These are phyloP conservation scores for Aspergillus terreus DNA, from an alignment of 2,329 filamentous ascomycete species.

Conservation along the genomic window DNA sequence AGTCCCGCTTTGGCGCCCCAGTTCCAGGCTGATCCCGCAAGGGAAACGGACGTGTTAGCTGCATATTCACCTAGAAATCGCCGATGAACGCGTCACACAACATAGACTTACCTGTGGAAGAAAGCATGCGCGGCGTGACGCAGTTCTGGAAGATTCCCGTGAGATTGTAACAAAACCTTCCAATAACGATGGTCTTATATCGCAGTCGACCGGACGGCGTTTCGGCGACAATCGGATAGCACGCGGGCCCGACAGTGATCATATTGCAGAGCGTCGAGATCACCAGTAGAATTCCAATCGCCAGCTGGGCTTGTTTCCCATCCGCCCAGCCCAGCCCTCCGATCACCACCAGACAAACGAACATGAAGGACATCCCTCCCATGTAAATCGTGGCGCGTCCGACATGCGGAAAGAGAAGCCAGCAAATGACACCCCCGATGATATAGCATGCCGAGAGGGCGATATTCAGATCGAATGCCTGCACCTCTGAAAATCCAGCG, in stretches of 20 bases:
- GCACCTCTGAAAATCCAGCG: constrained; percentile 34
- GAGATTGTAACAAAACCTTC: constrained; percentile 49
- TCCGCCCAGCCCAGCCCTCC: constrained; percentile 28
- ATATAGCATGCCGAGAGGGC: constrained; percentile 41
- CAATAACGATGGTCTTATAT: constrained; percentile 43
- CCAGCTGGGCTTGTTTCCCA: constrained; percentile 21
- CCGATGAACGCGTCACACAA: constrained; percentile 7
- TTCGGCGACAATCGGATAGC: constrained; percentile 51
- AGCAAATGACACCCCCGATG: constrained; percentile 39
- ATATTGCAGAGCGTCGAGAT: constrained; percentile 53
- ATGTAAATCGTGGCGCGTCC: constrained; percentile 43
- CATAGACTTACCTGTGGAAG: constrained; percentile 15
- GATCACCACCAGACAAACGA: constrained; percentile 35
- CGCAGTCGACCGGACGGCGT: constrained; percentile 52
- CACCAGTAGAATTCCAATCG: constrained; percentile 44
- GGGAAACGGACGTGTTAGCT: neutral
- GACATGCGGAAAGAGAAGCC: constrained; percentile 39
- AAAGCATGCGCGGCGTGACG: constrained; percentile 27
- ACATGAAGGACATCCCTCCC: constrained; percentile 38
- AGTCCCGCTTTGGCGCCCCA: constrained; percentile 36
- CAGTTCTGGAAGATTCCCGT: constrained; percentile 42
- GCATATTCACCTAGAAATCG: neutral
- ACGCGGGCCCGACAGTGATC: constrained; percentile 52
- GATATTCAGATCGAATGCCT: constrained; percentile 41
- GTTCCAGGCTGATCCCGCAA: constrained; percentile 25